Evolutionary conservation across 2,329 filamentous ascomycete genomes (phyloP).

Genomic region (Scytalidium lignicola): DNA sequence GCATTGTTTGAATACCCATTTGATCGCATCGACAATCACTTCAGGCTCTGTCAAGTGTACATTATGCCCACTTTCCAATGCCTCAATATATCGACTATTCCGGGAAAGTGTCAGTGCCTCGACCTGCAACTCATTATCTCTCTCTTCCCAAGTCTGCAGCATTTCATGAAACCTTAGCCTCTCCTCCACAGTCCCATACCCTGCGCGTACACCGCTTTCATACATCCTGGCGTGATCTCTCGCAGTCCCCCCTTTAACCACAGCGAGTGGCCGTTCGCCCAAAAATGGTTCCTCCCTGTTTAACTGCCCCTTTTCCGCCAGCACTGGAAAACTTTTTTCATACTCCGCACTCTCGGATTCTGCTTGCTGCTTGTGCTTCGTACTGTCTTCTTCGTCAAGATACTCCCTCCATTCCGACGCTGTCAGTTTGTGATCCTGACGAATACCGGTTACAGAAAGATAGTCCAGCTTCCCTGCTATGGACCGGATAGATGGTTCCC

Average conservation of each 20-base stretch:
- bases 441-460: background rate
- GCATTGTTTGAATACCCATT: conserved; percentile 45
- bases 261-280: conserved; percentile 9
- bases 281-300: conserved; percentile 5
- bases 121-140: conserved; percentile 4
- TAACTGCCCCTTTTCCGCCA: conserved; percentile 13
- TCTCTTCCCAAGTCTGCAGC: conserved; percentile 1
- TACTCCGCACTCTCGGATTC: conserved; percentile 6
- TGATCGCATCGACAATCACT: conserved; percentile 9
- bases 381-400: background rate
- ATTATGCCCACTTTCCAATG: conserved; percentile 11
- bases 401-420: conserved; percentile 5
- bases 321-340: background rate
- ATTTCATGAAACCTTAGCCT: conserved; percentile 3
- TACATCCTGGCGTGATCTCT: conserved; percentile 11
- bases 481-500: conserved; percentile 1
- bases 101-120: conserved; percentile 9
- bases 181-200: conserved; percentile 11
- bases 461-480: conserved; percentile 4
- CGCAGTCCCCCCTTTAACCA: conserved; percentile 7
- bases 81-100: conserved; percentile 1
- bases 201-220: conserved; percentile 9
- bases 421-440: conserved; percentile 3
- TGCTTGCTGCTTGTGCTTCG: conserved; percentile 1
- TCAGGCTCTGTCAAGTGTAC: conserved; percentile 12